A percentile compares a stretch with the other conserved stretches of the same genome.
These are phyloP conservation scores for Venturia effusa DNA, from an alignment of 2,329 filamentous ascomycete species.

Conservation along the genomic window DNA sequence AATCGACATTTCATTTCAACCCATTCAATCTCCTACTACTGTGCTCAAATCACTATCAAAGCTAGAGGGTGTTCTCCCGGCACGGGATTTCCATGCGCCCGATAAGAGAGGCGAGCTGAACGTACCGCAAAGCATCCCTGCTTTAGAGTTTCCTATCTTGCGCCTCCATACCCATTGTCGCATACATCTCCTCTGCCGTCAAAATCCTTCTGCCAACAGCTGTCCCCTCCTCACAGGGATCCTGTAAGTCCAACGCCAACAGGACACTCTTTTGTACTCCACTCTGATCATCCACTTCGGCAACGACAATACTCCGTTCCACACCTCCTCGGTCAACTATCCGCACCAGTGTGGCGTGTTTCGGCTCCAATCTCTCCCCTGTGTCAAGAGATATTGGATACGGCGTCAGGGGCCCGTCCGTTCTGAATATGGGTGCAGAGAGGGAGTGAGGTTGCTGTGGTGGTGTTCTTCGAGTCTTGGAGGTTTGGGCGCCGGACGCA, in stretches of 20 bases:
- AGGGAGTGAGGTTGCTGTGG: not conserved
- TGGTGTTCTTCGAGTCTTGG: not conserved
- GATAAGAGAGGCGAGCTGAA: too few relatives aligned
- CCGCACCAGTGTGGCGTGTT: not conserved
- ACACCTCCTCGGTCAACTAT: not conserved
- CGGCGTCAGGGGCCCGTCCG: constrained; percentile 1
- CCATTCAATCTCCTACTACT: too few relatives aligned
- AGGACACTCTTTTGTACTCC: constrained; percentile 4
- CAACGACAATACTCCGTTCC: not conserved
- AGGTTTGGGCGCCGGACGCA: too few relatives aligned
- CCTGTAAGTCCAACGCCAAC: constrained; percentile 8
- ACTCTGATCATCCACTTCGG: constrained; percentile 5
- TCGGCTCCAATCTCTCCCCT: constrained; percentile 5
- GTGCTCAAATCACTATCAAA: too few relatives aligned
- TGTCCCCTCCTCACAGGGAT: not conserved
- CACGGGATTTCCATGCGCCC: too few relatives aligned
- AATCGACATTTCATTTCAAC: too few relatives aligned
- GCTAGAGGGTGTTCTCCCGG: too few relatives aligned
- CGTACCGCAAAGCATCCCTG: not conserved
- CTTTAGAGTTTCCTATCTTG: not conserved
- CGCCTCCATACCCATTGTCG: constrained; percentile 5
- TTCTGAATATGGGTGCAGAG: constrained; percentile 1
- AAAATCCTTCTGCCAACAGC: constrained; percentile 1
- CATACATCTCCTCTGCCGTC: constrained; percentile 9
- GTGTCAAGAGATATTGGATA: constrained; percentile 8